A percentile compares a stretch with the other conserved stretches of the same genome.
Conservation (phyloP, 345 rosid species). For the Ceriops decandra region DNA sequence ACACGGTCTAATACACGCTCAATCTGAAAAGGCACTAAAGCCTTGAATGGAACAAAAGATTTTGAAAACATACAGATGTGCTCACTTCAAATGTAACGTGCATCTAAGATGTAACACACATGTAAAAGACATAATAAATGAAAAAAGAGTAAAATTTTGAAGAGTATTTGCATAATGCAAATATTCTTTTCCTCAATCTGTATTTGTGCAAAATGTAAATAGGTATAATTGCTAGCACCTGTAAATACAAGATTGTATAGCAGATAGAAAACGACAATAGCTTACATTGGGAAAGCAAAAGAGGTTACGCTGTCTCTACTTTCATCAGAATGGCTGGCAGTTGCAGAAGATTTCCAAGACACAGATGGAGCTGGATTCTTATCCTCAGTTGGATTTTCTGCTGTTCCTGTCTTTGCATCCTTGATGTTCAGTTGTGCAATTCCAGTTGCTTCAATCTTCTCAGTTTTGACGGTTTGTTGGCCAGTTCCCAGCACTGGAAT, state of each 20-base stretch:
- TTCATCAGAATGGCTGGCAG: constrained; percentile 35
- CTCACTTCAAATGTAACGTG: neutral
- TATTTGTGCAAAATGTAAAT: neutral
- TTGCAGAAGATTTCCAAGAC: constrained; percentile 31
- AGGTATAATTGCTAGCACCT: neutral
- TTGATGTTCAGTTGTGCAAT: constrained; percentile 7
- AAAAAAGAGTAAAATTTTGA: neutral
- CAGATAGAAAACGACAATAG: constrained; percentile 1
- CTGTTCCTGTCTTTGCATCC: constrained; percentile 8
- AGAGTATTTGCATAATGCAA: neutral
- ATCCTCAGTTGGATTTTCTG: constrained; percentile 17
- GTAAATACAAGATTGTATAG: neutral
- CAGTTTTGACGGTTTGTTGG: constrained; percentile 4
- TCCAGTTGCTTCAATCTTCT: constrained; percentile 14
- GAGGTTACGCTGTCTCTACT: constrained; percentile 42
- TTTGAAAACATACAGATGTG: neutral
- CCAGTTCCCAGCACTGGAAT: constrained; percentile 12
- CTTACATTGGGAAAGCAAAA: constrained; percentile 62
- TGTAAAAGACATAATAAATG: constrained; percentile 1
- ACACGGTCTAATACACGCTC: constrained; percentile 5
- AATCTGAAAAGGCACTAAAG: neutral
- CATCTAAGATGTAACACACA: neutral
- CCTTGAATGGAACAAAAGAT: neutral
- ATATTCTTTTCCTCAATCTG: neutral
- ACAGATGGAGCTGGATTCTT: constrained; percentile 20